phyloP scores from a whole-genome alignment of 768 basidiomycete genomes.

The Coprinopsis sp. region DNA sequence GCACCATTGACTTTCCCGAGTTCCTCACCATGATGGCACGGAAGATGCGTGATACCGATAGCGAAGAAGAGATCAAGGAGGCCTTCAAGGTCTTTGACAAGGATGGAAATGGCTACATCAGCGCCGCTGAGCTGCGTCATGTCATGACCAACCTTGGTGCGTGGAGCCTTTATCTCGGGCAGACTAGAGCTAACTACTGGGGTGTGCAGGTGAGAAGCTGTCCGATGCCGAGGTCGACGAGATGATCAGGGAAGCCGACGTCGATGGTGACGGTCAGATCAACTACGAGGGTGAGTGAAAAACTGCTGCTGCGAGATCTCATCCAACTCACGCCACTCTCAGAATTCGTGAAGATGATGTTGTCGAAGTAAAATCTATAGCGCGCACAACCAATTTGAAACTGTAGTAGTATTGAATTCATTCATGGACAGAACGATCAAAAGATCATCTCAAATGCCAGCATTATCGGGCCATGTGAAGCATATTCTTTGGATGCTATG shows the following conservation, averaged over 20 bases:
- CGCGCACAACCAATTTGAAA: no score
- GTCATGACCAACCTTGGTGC: slow-evolving; percentile 92
- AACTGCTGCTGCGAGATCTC: slow-evolving; percentile 3
- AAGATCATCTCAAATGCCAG: no score
- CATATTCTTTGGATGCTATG: no score
- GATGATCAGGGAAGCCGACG: slow-evolving; percentile 96
- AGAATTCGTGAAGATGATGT: slow-evolving; percentile 56
- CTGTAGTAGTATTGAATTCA: no score
- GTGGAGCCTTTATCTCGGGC: slow-evolving; percentile 16
- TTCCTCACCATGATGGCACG: slow-evolving; percentile 76
- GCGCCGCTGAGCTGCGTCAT: slow-evolving; percentile 82
- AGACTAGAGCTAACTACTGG: background rate
- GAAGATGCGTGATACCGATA: slow-evolving; percentile 35
- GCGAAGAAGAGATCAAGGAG: slow-evolving; percentile 43
- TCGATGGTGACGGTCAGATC: slow-evolving; percentile 93
- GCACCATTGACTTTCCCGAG: slow-evolving; percentile 82
- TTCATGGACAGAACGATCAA: no score
- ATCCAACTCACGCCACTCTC: slow-evolving; percentile 11
- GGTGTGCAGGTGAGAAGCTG: slow-evolving; percentile 68
- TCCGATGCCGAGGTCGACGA: slow-evolving; percentile 86
- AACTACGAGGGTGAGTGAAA: slow-evolving; percentile 67
- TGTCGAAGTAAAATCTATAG: slow-evolving; percentile 63
- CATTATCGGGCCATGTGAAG: no score
- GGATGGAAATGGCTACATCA: slow-evolving; percentile 91
- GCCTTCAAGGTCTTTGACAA: slow-evolving; percentile 80